Evolutionary conservation across 2,329 filamentous ascomycete genomes (phyloP).

Genomic region (Orbilia ellipsospora): DNA sequence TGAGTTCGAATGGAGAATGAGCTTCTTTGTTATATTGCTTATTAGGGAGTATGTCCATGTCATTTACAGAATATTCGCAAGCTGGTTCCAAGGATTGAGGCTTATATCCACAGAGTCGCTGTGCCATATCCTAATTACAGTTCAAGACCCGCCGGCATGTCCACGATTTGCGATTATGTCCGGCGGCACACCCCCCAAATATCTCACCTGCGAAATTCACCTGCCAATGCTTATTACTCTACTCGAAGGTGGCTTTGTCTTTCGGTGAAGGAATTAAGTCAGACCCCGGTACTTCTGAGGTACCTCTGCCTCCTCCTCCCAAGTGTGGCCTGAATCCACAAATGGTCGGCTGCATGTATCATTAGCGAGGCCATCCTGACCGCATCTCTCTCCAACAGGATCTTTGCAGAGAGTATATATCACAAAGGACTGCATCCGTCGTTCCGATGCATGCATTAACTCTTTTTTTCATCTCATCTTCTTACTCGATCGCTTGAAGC

Average conservation of each 20-base stretch:
- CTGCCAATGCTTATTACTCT: slow-evolving; percentile 43
- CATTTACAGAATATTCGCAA: slow-evolving; percentile 22
- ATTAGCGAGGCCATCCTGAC: slow-evolving; percentile 54
- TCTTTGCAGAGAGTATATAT: slow-evolving; percentile 46
- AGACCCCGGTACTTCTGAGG: slow-evolving; percentile 45
- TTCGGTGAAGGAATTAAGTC: slow-evolving; percentile 50
- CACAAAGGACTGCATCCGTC: slow-evolving; percentile 37
- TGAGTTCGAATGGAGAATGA: slow-evolving; percentile 1
- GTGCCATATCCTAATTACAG: slow-evolving; percentile 28
- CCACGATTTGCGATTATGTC: slow-evolving; percentile 43
- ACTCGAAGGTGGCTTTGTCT: slow-evolving; percentile 7
- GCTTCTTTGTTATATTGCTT: slow-evolving; percentile 27
- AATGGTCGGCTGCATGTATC: slow-evolving; percentile 55
- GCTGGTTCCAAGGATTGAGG: slow-evolving; percentile 40
- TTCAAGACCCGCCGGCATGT: not conserved
- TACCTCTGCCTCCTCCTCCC: slow-evolving; percentile 33
- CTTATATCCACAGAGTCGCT: slow-evolving; percentile 28
- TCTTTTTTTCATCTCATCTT: slow-evolving; percentile 50
- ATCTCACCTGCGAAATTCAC: slow-evolving; percentile 54
- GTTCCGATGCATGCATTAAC: slow-evolving; percentile 51
- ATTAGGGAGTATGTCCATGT: slow-evolving; percentile 13
- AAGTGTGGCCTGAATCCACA: slow-evolving; percentile 33
- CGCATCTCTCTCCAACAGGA: slow-evolving; percentile 42
- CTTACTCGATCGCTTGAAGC: slow-evolving; percentile 51
- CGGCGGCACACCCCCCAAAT: slow-evolving; percentile 30